Percentiles rank a stretch among this genome's conserved stretches.
Conservation (phyloP, 768 basidiomycete genomes). For the Psilocybe azurescens region DNA sequence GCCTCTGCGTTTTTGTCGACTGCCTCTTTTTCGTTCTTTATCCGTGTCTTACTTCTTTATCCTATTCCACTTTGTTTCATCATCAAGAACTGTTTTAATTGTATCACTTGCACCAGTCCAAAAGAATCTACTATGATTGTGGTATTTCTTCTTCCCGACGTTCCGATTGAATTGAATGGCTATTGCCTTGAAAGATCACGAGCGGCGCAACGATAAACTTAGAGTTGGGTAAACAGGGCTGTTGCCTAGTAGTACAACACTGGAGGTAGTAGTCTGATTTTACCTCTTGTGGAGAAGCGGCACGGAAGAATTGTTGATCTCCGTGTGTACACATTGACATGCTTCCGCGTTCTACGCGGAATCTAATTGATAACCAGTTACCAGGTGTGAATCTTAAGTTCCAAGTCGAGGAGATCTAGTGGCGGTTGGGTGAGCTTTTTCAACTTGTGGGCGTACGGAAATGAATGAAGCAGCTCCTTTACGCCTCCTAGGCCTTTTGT, state of each 20-base stretch:
- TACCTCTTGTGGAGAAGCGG: neutral
- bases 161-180: neutral
- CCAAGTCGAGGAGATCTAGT: neutral
- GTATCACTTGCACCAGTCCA: neutral
- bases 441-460: neutral
- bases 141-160: neutral
- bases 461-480: neutral
- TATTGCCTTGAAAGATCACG: neutral
- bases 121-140: neutral
- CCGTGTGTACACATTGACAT: neutral
- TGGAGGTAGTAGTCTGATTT: neutral
- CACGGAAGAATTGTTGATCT: neutral
- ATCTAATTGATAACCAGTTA: neutral
- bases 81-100: neutral
- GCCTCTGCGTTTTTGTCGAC: neutral
- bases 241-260: neutral
- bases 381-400: neutral
- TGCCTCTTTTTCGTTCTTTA: neutral
- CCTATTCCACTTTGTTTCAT: neutral
- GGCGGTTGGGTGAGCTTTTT: neutral
- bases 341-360: neutral
- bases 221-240: neutral
- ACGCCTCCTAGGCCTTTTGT: neutral
- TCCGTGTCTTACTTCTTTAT: neutral
- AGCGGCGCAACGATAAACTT: neutral